Evolutionary conservation across 352 stramenopile genomes (phyloP).

Genomic region (Lagenidium giganteum): DNA sequence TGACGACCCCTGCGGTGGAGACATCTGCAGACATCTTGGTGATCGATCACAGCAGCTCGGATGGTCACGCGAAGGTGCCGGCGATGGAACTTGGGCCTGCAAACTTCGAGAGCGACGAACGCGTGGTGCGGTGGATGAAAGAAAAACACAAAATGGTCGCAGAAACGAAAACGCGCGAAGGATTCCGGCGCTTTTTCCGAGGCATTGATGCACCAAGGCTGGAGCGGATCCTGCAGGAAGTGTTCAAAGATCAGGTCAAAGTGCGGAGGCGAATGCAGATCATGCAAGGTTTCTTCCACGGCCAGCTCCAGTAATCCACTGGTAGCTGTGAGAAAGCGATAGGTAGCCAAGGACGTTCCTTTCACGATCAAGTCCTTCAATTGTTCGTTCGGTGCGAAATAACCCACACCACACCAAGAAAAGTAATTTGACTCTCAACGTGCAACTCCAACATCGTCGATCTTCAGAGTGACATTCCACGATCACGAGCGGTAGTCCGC

Average conservation of each 20-base stretch:
- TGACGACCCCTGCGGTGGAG: too few relatives aligned
- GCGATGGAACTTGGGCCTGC: slow-evolving; percentile 29
- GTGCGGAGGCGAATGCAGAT: slow-evolving; percentile 45
- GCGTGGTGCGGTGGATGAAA: slow-evolving; percentile 30
- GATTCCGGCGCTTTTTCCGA: slow-evolving; percentile 46
- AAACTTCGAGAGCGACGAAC: slow-evolving; percentile 27
- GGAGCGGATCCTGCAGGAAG: slow-evolving; percentile 31
- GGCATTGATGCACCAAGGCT: slow-evolving; percentile 39
- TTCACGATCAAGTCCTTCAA: slow-evolving; percentile 11
- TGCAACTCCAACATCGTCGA: too few relatives aligned
- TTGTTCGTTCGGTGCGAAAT: neutral
- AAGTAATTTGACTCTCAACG: too few relatives aligned
- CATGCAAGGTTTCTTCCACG: slow-evolving; percentile 46
- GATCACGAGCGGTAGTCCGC: slow-evolving; percentile 96
- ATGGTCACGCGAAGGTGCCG: too few relatives aligned
- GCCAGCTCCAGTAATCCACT: too few relatives aligned
- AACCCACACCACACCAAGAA: neutral
- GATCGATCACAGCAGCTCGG: too few relatives aligned
- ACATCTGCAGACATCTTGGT: too few relatives aligned
- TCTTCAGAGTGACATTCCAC: too few relatives aligned
- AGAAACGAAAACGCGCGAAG: slow-evolving; percentile 53
- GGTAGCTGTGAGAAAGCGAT: too few relatives aligned
- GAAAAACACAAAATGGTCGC: slow-evolving; percentile 22
- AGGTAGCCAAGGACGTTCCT: too few relatives aligned
- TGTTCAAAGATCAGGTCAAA: slow-evolving; percentile 36